A percentile compares a stretch with the other conserved stretches of the same genome.
Conservation (phyloP, 1,284 basidiomycete species). For the Ustilago sp. region DNA sequence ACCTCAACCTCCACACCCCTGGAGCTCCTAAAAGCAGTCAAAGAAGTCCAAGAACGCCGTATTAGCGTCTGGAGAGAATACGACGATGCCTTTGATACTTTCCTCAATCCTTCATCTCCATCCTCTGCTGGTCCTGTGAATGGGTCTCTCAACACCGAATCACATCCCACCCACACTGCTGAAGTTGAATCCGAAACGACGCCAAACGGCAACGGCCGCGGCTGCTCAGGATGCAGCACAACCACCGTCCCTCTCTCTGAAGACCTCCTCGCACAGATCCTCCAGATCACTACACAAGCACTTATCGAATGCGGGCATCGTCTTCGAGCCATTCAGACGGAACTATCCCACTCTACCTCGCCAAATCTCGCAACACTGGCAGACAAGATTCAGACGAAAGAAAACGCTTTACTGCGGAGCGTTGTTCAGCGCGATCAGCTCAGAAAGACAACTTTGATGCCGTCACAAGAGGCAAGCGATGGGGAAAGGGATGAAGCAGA, state of each 20-base stretch:
- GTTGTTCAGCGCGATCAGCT: conserved; percentile 50
- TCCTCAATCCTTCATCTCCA: conserved; percentile 17
- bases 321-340: conserved; percentile 45
- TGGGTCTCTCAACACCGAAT: conserved; percentile 22
- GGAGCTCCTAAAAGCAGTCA: conserved; percentile 46
- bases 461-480: not conserved
- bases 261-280: conserved; percentile 46
- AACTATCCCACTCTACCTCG: conserved; percentile 24
- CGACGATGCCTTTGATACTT: conserved; percentile 52
- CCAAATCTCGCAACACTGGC: conserved; percentile 31
- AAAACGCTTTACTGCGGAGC: conserved; percentile 39
- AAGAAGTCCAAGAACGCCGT: conserved; percentile 53
- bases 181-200: not conserved
- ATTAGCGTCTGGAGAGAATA: conserved; percentile 54
- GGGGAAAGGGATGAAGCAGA: conserved; percentile 4
- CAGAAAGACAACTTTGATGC: conserved; percentile 22
- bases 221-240: conserved; percentile 34
- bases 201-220: not conserved
- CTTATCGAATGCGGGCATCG: conserved; percentile 54
- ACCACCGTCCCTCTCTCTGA: conserved; percentile 29
- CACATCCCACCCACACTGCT: not conserved
- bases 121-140: conserved; percentile 16
- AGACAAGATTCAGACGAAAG: conserved; percentile 39
- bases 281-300: conserved; percentile 52
- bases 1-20: conserved; percentile 22